Evolutionary conservation across 495 filamentous ascomycete species (phyloP), one percentile per base, ranked within the genome.

Genomic region (Penicillium cosmopolitanum): DNA sequence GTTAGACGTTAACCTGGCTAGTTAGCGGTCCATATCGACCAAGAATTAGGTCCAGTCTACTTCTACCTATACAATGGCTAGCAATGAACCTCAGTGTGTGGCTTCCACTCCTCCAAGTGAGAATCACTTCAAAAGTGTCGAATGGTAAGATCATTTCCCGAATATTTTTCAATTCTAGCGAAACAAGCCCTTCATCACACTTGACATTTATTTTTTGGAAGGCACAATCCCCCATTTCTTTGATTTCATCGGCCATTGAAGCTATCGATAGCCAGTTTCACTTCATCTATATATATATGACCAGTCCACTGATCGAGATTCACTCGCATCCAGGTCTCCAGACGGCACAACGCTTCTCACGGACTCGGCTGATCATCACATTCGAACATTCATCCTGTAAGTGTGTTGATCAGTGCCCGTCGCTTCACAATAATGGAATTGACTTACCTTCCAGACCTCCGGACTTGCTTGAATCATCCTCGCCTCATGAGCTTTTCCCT

Each of bases 341-440:
- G 93, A 97, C 67, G 92, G 94, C 15, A 95, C 92, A 10, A 85
- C 84, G 7, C 74, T 97, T 50, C 68, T 98, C 65, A 89, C 92
- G n/a, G 82, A 83, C 25, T 87, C 82, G 40, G 86, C 84, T 7
- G 82, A 91, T 58, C 85, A 93, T 63, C 77, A 74, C 50, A 78
- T 96, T 43, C 80, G 84, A 51, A 84, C 86, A 12, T 95, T 86
- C 71, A 83, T 96, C 33, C 66, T 97, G 80, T 87, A 63, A 66
- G 74, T 46, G 15, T 38, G n/a, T 13, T 4, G 36, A 38, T 38
- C 36, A 38, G 11, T 38, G 5, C 13, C 11, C 1, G 0, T n/a
- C 15, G 36, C 36, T 38, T n/a, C 36, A 10, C 13, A 38, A 19
- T 3, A 44, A 16, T n/a, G 16, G 5, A 44, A 28, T 34, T 19